These are phyloP conservation scores for Waltergamsia citrina DNA, from an alignment of 2,329 filamentous ascomycete species.

Conservation along the genomic window DNA sequence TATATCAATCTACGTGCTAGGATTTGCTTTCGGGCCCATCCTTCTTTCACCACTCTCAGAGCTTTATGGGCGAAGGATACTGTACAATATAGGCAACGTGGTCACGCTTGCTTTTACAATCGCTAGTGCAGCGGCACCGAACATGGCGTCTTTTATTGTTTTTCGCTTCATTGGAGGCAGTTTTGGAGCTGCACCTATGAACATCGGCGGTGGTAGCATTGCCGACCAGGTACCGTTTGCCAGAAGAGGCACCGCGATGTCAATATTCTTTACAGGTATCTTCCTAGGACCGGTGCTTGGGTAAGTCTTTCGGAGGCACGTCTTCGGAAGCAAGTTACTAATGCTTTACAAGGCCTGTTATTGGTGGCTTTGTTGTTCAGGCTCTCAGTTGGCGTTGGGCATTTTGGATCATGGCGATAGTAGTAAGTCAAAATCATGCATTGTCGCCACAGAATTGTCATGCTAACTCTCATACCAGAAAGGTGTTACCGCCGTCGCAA, in stretches of 20 bases:
- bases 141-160: slow-evolving; percentile 52
- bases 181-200: slow-evolving; percentile 53
- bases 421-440: slow-evolving; percentile 8
- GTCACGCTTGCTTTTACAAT: slow-evolving; percentile 43
- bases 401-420: slow-evolving; percentile 19
- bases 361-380: slow-evolving; percentile 29
- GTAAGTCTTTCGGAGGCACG: too few relatives aligned
- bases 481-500: neutral
- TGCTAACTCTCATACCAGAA: neutral
- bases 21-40: slow-evolving; percentile 49
- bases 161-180: slow-evolving; percentile 53
- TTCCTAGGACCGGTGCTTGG: slow-evolving; percentile 47
- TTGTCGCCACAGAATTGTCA: neutral
- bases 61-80: slow-evolving; percentile 43
- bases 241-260: slow-evolving; percentile 53
- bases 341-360: slow-evolving; percentile 28
- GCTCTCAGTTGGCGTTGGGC: slow-evolving; percentile 40
- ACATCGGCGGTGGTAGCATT: slow-evolving; percentile 56
- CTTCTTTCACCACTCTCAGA: slow-evolving; percentile 55
- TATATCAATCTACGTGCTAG: slow-evolving; percentile 35
- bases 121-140: slow-evolving; percentile 38
- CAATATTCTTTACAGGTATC: slow-evolving; percentile 54
- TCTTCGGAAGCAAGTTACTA: too few relatives aligned
- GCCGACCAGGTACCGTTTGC: slow-evolving; percentile 52
- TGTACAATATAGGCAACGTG: slow-evolving; percentile 29